A percentile compares a stretch with the other conserved stretches of the same genome.
Conservation (phyloP, 2,329 filamentous ascomycete species). For the Salinomyces thailandicus region DNA sequence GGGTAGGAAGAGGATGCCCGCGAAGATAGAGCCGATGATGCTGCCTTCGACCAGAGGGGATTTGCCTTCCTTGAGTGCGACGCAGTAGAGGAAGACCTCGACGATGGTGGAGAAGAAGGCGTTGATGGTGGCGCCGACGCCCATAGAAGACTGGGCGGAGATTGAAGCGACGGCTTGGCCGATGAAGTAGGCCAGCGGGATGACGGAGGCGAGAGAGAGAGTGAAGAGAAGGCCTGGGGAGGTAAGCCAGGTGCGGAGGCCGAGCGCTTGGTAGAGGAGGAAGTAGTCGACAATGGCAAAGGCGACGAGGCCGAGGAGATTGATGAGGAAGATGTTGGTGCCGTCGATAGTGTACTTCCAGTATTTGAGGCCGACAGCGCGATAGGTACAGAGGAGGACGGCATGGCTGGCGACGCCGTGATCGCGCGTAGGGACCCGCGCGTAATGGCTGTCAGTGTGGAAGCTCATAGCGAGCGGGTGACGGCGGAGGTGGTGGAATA, state of each 20-base stretch:
- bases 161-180: conserved; percentile 97
- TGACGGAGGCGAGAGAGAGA: conserved; percentile 78
- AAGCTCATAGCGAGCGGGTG: conserved; percentile 91
- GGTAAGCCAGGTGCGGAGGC: conserved; percentile 63
- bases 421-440: conserved; percentile 49
- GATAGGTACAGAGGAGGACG: conserved; percentile 91
- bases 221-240: conserved; percentile 78
- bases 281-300: conserved; percentile 93
- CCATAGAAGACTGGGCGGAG: conserved; percentile 97
- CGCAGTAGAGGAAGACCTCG: conserved; percentile 94
- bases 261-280: conserved; percentile 59
- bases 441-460: conserved; percentile 70
- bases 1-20: conserved; percentile 86
- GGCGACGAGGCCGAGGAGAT: conserved; percentile 82
- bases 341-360: conserved; percentile 99
- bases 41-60: conserved; percentile 88
- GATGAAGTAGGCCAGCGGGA: conserved; percentile 95
- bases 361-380: conserved; percentile 86
- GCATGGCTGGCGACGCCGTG: conserved; percentile 50
- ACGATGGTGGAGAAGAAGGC: conserved; percentile 97
- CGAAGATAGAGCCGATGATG: conserved; percentile 95
- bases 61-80: conserved; percentile 87
- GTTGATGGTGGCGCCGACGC: conserved; percentile 90
- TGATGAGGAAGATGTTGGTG: conserved; percentile 98
- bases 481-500: conserved; percentile 83